phyloP scores from a whole-genome alignment of 1,139 yeast genomes.

The Blastobotrys buckinghamii region DNA sequence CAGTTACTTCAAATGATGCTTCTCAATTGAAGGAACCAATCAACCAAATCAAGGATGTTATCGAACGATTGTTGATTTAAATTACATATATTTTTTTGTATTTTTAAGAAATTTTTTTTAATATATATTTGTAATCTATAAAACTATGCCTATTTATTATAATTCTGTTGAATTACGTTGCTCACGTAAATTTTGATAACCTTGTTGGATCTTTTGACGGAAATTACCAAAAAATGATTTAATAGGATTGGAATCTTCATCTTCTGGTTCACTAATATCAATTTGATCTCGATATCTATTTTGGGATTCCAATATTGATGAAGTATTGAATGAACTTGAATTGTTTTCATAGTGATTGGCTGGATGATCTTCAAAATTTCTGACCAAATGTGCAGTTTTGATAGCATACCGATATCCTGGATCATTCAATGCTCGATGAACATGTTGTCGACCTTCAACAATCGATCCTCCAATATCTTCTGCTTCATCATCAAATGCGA shows the following conservation, averaged over 20 bases:
- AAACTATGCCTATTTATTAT: neutral
- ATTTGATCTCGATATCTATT: neutral
- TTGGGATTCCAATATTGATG: neutral
- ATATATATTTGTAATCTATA: too few species aligned
- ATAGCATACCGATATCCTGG: slow-evolving; percentile 25
- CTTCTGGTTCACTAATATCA: neutral
- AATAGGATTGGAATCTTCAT: slow-evolving; percentile 1
- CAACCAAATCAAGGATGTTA: slow-evolving; percentile 96
- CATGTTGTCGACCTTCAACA: slow-evolving; percentile 36
- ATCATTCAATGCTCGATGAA: slow-evolving; percentile 31
- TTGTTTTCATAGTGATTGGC: neutral
- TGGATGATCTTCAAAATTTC: neutral
- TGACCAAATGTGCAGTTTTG: slow-evolving; percentile 1
- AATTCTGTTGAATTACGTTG: slow-evolving; percentile 5
- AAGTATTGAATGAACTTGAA: neutral
- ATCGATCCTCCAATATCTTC: slow-evolving; percentile 34
- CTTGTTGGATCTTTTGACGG: slow-evolving; percentile 18
- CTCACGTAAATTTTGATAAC: slow-evolving; percentile 14
- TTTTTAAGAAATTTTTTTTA: neutral
- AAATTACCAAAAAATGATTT: slow-evolving; percentile 19
- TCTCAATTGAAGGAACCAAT: slow-evolving; percentile 96
- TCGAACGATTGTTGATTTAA: slow-evolving; percentile 93
- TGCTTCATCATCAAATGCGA: slow-evolving; percentile 44
- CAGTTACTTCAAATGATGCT: slow-evolving; percentile 97
- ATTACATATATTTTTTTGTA: slow-evolving; percentile 3